These are phyloP conservation scores for Lactarius indigo DNA, from an alignment of 768 basidiomycete species.

Conservation along the genomic window DNA sequence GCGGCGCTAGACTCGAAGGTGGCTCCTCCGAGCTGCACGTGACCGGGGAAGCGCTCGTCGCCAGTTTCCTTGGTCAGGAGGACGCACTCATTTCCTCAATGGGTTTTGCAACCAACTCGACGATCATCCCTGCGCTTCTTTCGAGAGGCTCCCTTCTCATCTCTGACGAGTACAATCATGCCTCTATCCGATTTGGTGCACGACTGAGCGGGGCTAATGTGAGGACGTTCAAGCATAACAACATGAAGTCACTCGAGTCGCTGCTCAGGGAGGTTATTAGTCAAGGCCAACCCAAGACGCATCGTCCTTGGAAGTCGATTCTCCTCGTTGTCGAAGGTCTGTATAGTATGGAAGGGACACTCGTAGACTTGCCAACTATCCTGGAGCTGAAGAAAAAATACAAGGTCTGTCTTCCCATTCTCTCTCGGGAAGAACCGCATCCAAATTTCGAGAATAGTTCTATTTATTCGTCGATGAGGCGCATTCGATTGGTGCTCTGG, in stretches of 20 bases:
- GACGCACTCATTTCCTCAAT: constrained; percentile 88
- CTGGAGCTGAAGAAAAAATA: constrained; percentile 89
- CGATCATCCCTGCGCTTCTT: constrained; percentile 87
- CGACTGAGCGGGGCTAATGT: constrained; percentile 85
- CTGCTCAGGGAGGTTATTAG: constrained; percentile 87
- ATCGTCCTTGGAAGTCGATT: constrained; percentile 99
- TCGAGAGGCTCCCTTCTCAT: constrained; percentile 91
- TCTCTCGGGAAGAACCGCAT: background rate
- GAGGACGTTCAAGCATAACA: constrained; percentile 95
- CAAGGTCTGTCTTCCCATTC: constrained; percentile 57
- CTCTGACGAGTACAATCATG: constrained; percentile 96
- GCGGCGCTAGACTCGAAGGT: constrained; percentile 75
- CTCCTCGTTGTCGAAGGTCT: constrained; percentile 91
- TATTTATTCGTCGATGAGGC: constrained; percentile 96
- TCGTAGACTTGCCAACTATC: constrained; percentile 79
- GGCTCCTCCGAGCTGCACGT: constrained; percentile 85
- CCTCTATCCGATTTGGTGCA: constrained; percentile 90
- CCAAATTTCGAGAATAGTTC: constrained; percentile 53
- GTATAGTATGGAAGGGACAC: constrained; percentile 98
- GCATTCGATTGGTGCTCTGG: constrained; percentile 94
- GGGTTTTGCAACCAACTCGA: constrained; percentile 97
- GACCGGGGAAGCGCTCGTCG: constrained; percentile 80
- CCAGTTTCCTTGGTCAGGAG: constrained; percentile 86
- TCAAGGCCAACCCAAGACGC: constrained; percentile 96
- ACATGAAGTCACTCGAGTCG: constrained; percentile 78